A percentile compares a stretch with the other conserved stretches of the same genome.
Evolutionary conservation across 2,329 filamentous ascomycete genomes (phyloP).

Genomic region (Westerdykella sp.): DNA sequence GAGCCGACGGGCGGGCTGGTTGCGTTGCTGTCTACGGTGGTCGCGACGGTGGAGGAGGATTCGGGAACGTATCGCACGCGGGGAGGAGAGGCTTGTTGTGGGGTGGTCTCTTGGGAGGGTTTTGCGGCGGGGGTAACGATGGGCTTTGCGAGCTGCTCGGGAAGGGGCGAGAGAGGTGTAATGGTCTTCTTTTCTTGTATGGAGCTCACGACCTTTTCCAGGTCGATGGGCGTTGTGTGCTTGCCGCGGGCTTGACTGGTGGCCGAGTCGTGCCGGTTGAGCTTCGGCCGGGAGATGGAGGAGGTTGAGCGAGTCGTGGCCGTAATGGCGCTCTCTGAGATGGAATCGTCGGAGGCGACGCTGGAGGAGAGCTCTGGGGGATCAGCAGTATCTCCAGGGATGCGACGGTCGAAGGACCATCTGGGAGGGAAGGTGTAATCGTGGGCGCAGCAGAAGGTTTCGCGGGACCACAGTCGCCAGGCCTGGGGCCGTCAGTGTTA

Average conservation of each 20-base stretch:
- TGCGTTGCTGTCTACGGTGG: conserved; percentile 37
- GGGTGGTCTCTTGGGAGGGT: conserved; percentile 36
- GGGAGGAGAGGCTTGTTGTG: conserved; percentile 39
- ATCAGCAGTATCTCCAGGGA: conserved; percentile 22
- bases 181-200: conserved; percentile 79
- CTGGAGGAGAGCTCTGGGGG: conserved; percentile 45
- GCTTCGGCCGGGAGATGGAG: conserved; percentile 57
- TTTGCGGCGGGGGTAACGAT: conserved; percentile 5
- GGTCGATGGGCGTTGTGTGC: conserved; percentile 85
- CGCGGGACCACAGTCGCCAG: conserved; percentile 91
- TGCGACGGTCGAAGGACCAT: conserved; percentile 29
- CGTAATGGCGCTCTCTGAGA: conserved; percentile 35
- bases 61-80: conserved; percentile 48
- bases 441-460: conserved; percentile 80
- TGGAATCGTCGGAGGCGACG: conserved; percentile 41
- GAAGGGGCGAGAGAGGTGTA: conserved; percentile 49
- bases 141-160: conserved; percentile 33
- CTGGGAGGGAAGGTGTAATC: conserved; percentile 39
- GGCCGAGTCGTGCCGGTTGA: conserved; percentile 65
- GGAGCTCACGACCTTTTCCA: conserved; percentile 89
- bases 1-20: conserved; percentile 44
- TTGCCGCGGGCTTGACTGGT: conserved; percentile 65
- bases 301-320: conserved; percentile 43
- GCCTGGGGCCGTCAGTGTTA: conserved; percentile 43
- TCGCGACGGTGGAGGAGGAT: conserved; percentile 54